Evolutionary conservation across 805 yeast species (phyloP), one percentile per base, ranked within the genome.

Genomic region (Kazachstania kunashirensis): DNA sequence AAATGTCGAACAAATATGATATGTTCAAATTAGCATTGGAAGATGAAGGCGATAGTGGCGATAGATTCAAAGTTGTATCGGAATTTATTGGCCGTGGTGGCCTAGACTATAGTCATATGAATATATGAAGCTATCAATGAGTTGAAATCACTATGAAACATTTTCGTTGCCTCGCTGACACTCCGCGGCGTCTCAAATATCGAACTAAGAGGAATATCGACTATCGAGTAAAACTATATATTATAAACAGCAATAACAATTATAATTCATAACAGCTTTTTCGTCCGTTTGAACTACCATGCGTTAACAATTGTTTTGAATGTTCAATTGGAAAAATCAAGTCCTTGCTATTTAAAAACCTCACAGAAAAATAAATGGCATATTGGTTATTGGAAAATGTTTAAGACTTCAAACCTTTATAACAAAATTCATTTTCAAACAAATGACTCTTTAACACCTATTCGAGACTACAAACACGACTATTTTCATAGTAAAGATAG

Each of bases 11-110:
- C 11, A 66, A 84, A 28, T 64, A 70, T 27, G 86, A 79, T 20
- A 50, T 79, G 36, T 79, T 92, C 50, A 64, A 72, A 36, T 64
- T 68, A 24, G 68, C 79, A 5, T 57, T 92, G 39, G 50, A 62
- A 17, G 75, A 68, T 28, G 49, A 63, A n/a, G 61, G 55, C 3
- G 62, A 62, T 2, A 59, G 68, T 27, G 68, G 59, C 4, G 84
- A 81, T 46, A 71, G 83, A 45, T 79, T 88, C 56, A 79, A 76
- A 50, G 78, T 79, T 3, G 71, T 89, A 36, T 71, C 80, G 40
- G 94, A 84, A 38, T 88, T 79, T 55, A 71, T 88, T 31, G 95
- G 96, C 2, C 72, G 86, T 40, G 98, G 98, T 2, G 89, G 81
- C 0, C 71, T 88, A 75, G 84, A 79, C 33, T 57, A 58, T 41